Percentiles rank a stretch among this genome's conserved stretches.
phyloP scores from a whole-genome alignment of 257 asterid species.

The Echium plantagineum region DNA sequence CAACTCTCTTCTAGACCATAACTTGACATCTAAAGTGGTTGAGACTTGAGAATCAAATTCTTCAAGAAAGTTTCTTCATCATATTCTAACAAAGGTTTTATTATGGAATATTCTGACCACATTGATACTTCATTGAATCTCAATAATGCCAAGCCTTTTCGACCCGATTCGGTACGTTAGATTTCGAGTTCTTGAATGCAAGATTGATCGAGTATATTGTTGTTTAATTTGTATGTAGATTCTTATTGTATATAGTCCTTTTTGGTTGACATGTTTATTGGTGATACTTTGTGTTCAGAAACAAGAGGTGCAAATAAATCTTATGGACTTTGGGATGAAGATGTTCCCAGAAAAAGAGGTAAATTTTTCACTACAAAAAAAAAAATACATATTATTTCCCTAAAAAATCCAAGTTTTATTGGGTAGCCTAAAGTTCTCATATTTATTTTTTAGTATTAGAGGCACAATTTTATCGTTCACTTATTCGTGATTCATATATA shows the following conservation, averaged over 20 bases:
- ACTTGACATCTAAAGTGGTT: no score
- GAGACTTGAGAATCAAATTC: neutral
- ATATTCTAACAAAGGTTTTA: neutral
- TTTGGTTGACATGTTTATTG: neutral
- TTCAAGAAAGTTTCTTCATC: neutral
- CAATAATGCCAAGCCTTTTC: conserved; percentile 35
- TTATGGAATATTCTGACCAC: conserved; percentile 59
- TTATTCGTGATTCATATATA: no score
- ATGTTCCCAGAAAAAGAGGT: conserved; percentile 44
- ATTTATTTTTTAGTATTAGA: no score
- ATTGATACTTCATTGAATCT: conserved; percentile 69
- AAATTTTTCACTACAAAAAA: neutral
- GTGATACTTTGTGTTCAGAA: conserved; percentile 31
- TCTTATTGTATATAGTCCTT: no score
- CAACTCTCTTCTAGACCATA: no score
- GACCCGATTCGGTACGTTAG: conserved; percentile 34
- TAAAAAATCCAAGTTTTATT: no score
- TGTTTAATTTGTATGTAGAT: neutral
- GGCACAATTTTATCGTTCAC: no score
- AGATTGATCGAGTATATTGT: neutral
- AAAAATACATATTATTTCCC: no score
- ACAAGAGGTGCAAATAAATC: conserved; percentile 43
- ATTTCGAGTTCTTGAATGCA: neutral
- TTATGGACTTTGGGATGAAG: conserved; percentile 43
- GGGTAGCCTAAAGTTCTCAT: no score